Base-by-base conservation (phyloP, 2,329 filamentous ascomycete genomes). In the Penicillium sp. region DNA sequence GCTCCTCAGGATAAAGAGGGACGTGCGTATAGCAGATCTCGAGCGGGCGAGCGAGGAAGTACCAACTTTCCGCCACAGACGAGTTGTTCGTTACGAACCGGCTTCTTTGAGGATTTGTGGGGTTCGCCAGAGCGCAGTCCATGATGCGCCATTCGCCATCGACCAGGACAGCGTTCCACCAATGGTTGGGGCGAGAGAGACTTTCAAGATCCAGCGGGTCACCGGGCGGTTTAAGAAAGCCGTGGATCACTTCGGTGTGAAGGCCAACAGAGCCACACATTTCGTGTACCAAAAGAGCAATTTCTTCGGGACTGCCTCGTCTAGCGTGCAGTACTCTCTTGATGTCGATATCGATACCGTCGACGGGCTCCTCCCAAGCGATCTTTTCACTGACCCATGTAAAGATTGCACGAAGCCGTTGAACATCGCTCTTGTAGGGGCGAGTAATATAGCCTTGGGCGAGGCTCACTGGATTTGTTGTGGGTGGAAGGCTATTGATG, bases 311-410 rank as follows among this genome's bases (percentile, higher is more conserved):
- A 57, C 87, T 95, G 4, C 84, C 93, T 54, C 91, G 81, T 67
- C 88, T 91, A 15, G 83, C 85, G 58, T 93, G 86, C 28, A 98
- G 84, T 4, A 95, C 88, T 41, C 88, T 82, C 47, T 87, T 81
- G 2, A 90, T 86, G 66, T 98, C 90, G 45, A 93, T 66, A 15
- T 72, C 75, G 6, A 86, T 79, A n/a, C 86, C 87, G 59, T 95
- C 89, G 56, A 89, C 90, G 57, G 95, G 90, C 62, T 96, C 92
- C 46, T 98, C 93, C 93, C 93, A 98, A 28, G 81, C 82, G 49
- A 98, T 85, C 60, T 92, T 90, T 67, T 98, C 93, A n/a, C 89
- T 82, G 4, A 95, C 89, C 92, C 92, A 98, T 1, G 88, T 96
- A 64, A 97, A 98, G 54, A 98, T 97, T 13, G 93, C 92, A 23